Percentiles rank a stretch among this genome's conserved stretches.
These are phyloP conservation scores for Polyrhizophydium stewartii DNA, from an alignment of 371 early-diverging fungal genomes.

Conservation along the genomic window DNA sequence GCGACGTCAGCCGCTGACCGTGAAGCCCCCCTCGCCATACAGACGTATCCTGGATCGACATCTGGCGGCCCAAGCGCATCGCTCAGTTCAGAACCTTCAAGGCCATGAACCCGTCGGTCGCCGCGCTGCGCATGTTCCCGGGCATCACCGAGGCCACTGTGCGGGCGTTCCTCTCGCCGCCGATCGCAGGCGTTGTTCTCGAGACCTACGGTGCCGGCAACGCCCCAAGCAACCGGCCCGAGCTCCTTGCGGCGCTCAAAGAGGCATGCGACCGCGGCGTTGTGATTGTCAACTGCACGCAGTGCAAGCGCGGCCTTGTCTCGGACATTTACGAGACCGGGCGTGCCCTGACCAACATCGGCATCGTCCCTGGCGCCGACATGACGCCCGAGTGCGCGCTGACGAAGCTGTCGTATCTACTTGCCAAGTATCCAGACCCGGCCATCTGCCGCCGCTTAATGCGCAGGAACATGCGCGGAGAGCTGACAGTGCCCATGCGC, in stretches of 20 bases:
- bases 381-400: conserved; percentile 97
- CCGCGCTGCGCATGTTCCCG: conserved; percentile 87
- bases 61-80: conserved; percentile 81
- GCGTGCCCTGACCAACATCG: conserved; percentile 71
- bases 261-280: conserved; percentile 91
- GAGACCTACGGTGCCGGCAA: conserved; percentile 98
- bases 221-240: conserved; percentile 82
- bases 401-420: conserved; percentile 89
- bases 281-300: conserved; percentile 94
- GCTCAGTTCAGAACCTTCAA: conserved; percentile 80
- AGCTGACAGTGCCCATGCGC: conserved; percentile 71
- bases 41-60: conserved; percentile 91
- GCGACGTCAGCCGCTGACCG: no score
- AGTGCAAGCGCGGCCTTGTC: conserved; percentile 79
- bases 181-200: conserved; percentile 87
- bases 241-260: conserved; percentile 71
- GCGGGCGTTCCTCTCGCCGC: conserved; percentile 78
- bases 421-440: conserved; percentile 67
- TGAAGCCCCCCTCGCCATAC: neutral
- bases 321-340: conserved; percentile 90
- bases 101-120: conserved; percentile 80
- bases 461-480: conserved; percentile 85
- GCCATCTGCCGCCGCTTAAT: conserved; percentile 74
- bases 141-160: conserved; percentile 89
- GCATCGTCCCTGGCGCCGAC: conserved; percentile 94